Percentiles rank a stretch among this genome's conserved stretches.
These are phyloP conservation scores for Adansonia grandidieri DNA, from an alignment of 441 rosid species.

Conservation along the genomic window DNA sequence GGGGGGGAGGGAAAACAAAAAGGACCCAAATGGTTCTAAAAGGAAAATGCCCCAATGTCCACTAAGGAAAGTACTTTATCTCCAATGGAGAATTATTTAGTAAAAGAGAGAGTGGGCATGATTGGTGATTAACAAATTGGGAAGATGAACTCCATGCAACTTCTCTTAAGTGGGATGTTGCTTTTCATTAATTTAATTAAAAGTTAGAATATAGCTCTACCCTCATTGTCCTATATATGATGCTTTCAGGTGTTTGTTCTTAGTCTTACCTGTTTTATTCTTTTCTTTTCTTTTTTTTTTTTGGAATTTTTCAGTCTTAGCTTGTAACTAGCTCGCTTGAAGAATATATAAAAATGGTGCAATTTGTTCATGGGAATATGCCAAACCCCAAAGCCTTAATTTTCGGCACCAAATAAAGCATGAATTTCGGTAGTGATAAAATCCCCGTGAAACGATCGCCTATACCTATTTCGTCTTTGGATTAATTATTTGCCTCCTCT, in stretches of 20 bases:
- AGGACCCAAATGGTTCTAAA: slow-evolving; percentile 39
- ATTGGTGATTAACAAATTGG: slow-evolving; percentile 51
- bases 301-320: slow-evolving; percentile 8
- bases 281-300: not conserved
- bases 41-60: slow-evolving; percentile 87
- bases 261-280: slow-evolving; percentile 23
- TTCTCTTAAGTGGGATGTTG: slow-evolving; percentile 48
- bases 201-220: slow-evolving; percentile 27
- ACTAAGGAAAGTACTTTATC: slow-evolving; percentile 55
- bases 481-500: too few species aligned
- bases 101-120: slow-evolving; percentile 41
- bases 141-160: slow-evolving; percentile 63
- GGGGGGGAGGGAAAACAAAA: not conserved
- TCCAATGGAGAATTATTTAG: slow-evolving; percentile 30
- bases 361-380: slow-evolving; percentile 38
- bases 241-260: slow-evolving; percentile 41
- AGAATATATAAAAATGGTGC: slow-evolving; percentile 44
- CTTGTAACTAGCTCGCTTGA: slow-evolving; percentile 30
- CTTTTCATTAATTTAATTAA: slow-evolving; percentile 45
- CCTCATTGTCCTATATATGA: slow-evolving; percentile 34
- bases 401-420: slow-evolving; percentile 6
- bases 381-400: slow-evolving; percentile 35
- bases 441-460: too few species aligned
- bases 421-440: not conserved
- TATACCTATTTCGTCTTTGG: too few species aligned